phyloP scores from a whole-genome alignment of 1,284 basidiomycete species.

The Ustilago sp. region DNA sequence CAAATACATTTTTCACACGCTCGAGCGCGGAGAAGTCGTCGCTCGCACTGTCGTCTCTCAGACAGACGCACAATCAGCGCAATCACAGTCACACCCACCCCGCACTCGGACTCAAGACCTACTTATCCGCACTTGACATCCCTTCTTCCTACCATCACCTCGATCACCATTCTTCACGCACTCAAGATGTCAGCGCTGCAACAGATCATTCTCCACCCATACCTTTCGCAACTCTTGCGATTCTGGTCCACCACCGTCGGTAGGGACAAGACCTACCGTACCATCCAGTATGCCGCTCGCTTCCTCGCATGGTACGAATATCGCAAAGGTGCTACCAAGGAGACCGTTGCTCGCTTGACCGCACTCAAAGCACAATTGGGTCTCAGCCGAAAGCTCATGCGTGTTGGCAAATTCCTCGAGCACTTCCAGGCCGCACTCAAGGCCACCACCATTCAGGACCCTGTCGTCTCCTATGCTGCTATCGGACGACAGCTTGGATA shows the following conservation, averaged over 20 bases:
- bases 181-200: slow-evolving; percentile 66
- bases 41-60: neutral
- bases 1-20: neutral
- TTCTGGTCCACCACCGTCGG: slow-evolving; percentile 70
- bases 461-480: slow-evolving; percentile 82
- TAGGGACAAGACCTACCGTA: slow-evolving; percentile 81
- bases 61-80: neutral
- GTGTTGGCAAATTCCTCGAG: slow-evolving; percentile 92
- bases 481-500: slow-evolving; percentile 89
- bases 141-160: slow-evolving; percentile 7
- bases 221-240: slow-evolving; percentile 66
- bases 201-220: slow-evolving; percentile 68
- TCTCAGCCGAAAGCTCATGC: slow-evolving; percentile 76
- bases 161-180: neutral
- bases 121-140: neutral
- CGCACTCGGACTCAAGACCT: neutral
- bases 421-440: slow-evolving; percentile 92
- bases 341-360: slow-evolving; percentile 69
- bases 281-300: slow-evolving; percentile 90
- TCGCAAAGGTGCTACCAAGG: slow-evolving; percentile 70
- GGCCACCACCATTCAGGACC: slow-evolving; percentile 75
- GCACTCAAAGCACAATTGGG: slow-evolving; percentile 71
- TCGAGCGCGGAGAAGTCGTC: neutral
- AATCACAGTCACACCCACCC: slow-evolving; percentile 3
- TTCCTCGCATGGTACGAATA: slow-evolving; percentile 83